Conservation (phyloP, 805 yeast genomes). For the Kodamaea leandrae region DNA sequence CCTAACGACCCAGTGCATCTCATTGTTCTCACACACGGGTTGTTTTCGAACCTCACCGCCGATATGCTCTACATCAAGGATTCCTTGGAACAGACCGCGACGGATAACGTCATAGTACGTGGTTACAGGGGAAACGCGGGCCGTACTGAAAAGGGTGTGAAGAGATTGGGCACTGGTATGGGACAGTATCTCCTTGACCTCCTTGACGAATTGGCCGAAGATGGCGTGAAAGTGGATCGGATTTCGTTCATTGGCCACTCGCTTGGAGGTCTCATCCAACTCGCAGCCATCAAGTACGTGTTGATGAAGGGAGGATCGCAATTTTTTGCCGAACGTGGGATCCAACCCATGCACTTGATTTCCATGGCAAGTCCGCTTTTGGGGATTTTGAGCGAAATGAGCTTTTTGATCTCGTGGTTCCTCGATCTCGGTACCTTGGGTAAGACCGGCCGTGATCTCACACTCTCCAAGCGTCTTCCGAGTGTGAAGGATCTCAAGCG, state of each 20-base stretch:
- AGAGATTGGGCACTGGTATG: slow-evolving; percentile 32
- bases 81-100: slow-evolving; percentile 22
- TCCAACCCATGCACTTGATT: slow-evolving; percentile 34
- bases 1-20: slow-evolving; percentile 36
- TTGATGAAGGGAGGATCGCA: slow-evolving; percentile 29
- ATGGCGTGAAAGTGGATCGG: slow-evolving; percentile 19
- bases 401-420: slow-evolving; percentile 39
- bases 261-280: slow-evolving; percentile 42
- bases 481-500: slow-evolving; percentile 17
- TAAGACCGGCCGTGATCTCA: slow-evolving; percentile 44
- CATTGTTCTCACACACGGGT: slow-evolving; percentile 43
- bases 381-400: slow-evolving; percentile 42
- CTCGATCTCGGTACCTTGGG: slow-evolving; percentile 45
- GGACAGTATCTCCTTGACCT: slow-evolving; percentile 27
- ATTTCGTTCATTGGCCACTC: slow-evolving; percentile 46
- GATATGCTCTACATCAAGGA: slow-evolving; percentile 45
- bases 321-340: slow-evolving; percentile 26
- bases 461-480: slow-evolving; percentile 35
- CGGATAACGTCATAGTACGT: slow-evolving; percentile 36
- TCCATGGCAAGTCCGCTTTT: slow-evolving; percentile 42
- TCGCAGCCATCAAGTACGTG: slow-evolving; percentile 39
- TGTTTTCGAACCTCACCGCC: slow-evolving; percentile 43
- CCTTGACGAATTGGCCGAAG: slow-evolving; percentile 20
- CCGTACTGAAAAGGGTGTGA: slow-evolving; percentile 40
- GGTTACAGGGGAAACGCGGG: slow-evolving; percentile 44